Base-by-base conservation (phyloP, 2,329 filamentous ascomycete genomes). In the Alternaria atra region DNA sequence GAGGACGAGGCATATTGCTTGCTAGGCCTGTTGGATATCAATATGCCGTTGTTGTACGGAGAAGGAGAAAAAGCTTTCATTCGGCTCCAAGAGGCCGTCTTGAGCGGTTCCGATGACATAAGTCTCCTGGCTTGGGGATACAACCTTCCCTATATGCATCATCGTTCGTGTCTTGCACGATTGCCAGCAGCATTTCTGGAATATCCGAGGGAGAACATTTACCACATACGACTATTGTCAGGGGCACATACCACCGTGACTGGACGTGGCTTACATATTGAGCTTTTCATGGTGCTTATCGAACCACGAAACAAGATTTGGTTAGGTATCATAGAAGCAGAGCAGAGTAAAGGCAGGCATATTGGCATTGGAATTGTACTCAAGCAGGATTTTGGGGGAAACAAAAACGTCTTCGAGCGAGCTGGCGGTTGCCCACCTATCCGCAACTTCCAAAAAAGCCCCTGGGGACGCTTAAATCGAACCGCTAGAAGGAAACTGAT, bases 71-170 rank as follows among this genome's bases (percentile, higher is more conserved):
- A 20, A 2, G 44, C 44, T 20, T 47, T 47, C 4, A 13, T 12
- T 2, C 27, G 44, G 6, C 44, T 47, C 1, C 44, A 47, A 20
- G 27, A 47, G n/a, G 44, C n/a, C 5, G 4, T 47, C 0, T 8
- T 47, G 7, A 32, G 27, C 10, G 1, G n/a, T 5, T 47, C 44
- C 0, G 15, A 47, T 13, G 44, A 47, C 2, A 32, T 20, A 0
- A 47, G 44, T 13, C 5, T 3, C 3, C 44, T 47, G 8, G 5
- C 15, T 13, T 32, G 44, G 27, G 44, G 43, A 2, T 47, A 47
- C n/a, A 0, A 47, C 8, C 4, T 8, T 9, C 15, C 1, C 15
- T 12, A 1, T 20, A 3, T 10, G 23, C 25, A 1, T 15, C 0
- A 10, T 30, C 0, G 0, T 0, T 46, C 43, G 3, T 27, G 6